Conservation (phyloP, 2,329 filamentous ascomycete species). For the Fusarium longipes region DNA sequence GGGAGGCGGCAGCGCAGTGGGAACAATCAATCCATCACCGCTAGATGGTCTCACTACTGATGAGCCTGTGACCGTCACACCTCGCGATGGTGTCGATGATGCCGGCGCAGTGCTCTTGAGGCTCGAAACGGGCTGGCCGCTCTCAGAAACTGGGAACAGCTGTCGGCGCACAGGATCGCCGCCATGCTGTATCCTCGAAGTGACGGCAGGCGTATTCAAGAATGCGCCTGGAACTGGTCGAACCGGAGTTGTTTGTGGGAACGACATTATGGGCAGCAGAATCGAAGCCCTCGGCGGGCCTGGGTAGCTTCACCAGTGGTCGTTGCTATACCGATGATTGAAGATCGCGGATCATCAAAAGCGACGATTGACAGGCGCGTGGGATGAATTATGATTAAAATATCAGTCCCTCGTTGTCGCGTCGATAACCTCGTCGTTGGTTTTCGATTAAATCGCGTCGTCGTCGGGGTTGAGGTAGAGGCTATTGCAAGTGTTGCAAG, state of each 20-base stretch:
- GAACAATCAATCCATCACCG: constrained; percentile 47
- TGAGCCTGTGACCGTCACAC: constrained; percentile 40
- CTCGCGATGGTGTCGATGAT: constrained; percentile 33
- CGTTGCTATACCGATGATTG: constrained; percentile 40
- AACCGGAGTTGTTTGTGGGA: constrained; percentile 71
- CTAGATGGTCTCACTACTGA: constrained; percentile 39
- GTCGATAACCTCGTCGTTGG: constrained; percentile 20
- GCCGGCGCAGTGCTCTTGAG: constrained; percentile 35
- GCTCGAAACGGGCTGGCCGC: constrained; percentile 30
- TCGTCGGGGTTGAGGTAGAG: constrained; percentile 35
- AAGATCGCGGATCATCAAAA: constrained; percentile 48
- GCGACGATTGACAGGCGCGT: constrained; percentile 37
- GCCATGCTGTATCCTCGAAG: constrained; percentile 58
- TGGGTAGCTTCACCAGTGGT: constrained; percentile 48
- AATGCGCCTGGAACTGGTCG: constrained; percentile 81
- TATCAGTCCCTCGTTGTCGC: constrained; percentile 31
- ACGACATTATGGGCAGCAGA: constrained; percentile 61
- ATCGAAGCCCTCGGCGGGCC: constrained; percentile 46
- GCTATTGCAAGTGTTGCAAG: constrained; percentile 37
- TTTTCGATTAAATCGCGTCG: constrained; percentile 38
- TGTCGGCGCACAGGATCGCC: constrained; percentile 63
- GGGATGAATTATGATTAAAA: constrained; percentile 20
- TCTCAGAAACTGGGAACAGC: constrained; percentile 57
- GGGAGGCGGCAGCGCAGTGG: constrained; percentile 55
- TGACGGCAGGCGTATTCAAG: constrained; percentile 76